Evolutionary conservation across 495 filamentous ascomycete species (phyloP), one percentile per base, ranked within the genome.

Genomic region (Penicillium dipodomyicola): DNA sequence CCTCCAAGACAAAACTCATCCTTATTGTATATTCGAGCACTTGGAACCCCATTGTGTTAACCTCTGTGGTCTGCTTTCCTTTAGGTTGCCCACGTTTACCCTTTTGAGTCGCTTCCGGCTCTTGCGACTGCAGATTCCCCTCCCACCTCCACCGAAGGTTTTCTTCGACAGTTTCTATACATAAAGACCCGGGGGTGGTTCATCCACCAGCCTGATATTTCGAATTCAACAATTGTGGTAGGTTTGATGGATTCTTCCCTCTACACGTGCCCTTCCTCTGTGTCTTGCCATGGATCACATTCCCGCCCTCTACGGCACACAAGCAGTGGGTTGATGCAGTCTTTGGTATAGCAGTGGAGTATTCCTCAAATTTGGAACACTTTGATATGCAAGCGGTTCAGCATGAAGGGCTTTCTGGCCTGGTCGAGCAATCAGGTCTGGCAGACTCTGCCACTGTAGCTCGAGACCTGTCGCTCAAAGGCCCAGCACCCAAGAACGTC

Each of bases 401-500:
- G 49, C 68, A 69, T 63, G 76, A 75, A 58, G 71, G 68, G 61
- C 73, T 65, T 57, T 65, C 68, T 60, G 66, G 57, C 63, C 79
- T 78, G 60, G 73, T 63, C 51, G 69, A 70, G 60, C 70, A 69
- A 49, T 56, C 70, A 35, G 57, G 63, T 61, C 71, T 69, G 49
- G 64, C 63, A 35, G 66, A 67, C 42, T 46, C 52, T 58, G 62
- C n/a, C 29, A 17, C 47, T 58, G 64, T 64, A 35, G 51, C 69
- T 62, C 68, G 74, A 70, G 67, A 72, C 58, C 59, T 73, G 75
- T 71, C 81, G 78, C 76, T 78, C 43, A 77, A 76, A 55, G 78
- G 70, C 54, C 78, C 82, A 37, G 74, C 79, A 10, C 85, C 88
- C 61, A 96, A 95, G 73, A 85, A 85, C 63, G 85, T 96, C 70